Evolutionary conservation across 1,284 basidiomycete genomes (phyloP).

Genomic region (Marasmius tenuissimus): DNA sequence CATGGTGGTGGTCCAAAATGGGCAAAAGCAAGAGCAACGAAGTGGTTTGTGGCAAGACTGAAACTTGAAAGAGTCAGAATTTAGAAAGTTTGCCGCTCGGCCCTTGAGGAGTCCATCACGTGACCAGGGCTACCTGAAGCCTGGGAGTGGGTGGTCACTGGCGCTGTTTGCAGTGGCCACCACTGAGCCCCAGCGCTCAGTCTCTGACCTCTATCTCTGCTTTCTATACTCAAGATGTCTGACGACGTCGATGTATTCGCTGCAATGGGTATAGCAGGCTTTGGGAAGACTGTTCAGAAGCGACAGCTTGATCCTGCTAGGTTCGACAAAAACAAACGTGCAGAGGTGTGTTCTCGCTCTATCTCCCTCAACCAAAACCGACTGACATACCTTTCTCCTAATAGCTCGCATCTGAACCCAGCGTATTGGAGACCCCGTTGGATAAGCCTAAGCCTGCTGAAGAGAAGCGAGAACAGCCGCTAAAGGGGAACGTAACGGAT

Average conservation of each 20-base stretch:
- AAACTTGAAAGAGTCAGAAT: neutral
- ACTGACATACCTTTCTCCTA: neutral
- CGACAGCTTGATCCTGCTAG: conserved; percentile 65
- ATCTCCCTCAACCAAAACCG: neutral
- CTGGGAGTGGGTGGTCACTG: too few relatives aligned
- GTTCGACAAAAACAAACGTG: conserved; percentile 75
- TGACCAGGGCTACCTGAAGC: neutral
- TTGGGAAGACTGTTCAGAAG: conserved; percentile 70
- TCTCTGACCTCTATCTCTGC: neutral
- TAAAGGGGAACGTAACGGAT: neutral
- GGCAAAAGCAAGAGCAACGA: neutral
- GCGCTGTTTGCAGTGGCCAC: neutral
- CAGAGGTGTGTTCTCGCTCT: conserved; percentile 35
- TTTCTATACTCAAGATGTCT: conserved; percentile 37
- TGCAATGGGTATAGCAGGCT: conserved; percentile 79
- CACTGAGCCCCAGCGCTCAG: neutral
- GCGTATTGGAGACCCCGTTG: neutral
- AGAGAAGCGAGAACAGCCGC: neutral
- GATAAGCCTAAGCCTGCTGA: neutral
- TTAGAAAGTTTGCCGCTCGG: neutral
- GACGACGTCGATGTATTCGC: conserved; percentile 67
- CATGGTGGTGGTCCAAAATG: conserved; percentile 37
- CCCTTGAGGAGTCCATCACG: neutral
- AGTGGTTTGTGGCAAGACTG: neutral
- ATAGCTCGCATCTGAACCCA: neutral